Base-by-base conservation (phyloP, 495 filamentous ascomycete genomes). In the Letharia lupina region DNA sequence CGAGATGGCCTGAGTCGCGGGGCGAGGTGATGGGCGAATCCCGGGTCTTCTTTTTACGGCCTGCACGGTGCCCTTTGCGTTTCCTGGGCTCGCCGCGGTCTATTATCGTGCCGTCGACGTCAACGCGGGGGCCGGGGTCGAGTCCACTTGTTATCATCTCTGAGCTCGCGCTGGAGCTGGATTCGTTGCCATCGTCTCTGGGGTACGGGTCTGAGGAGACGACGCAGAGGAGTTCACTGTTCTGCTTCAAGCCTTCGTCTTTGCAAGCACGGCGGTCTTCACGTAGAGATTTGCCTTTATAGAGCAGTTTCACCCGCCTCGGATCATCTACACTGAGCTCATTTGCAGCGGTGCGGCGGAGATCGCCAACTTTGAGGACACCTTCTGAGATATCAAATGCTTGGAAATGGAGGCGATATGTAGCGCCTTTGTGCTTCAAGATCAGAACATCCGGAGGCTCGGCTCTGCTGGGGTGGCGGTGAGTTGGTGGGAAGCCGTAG, bases 371-470 rank as follows among this genome's bases (percentile, higher is more conserved):
- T 23, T 79, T 83, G 61, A 96, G 78, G 61, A 82, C 81, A 2
- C 90, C 90, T 70, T 93, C 89, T 62, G 85, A 85, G 74, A 96
- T 96, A 42, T 87, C 86, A 72, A 87, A 93, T 8, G 90, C 84
- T 2, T 87, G 88, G 75, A 96, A 96, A 68, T 89, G 86, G 20
- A 91, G 79, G 0, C 86, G 85, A 72, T 91, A 91, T n/a, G 82
- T 87, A 61, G 84, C 76, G 61, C 84, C 81, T 68, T 85, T 86
- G 76, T 91, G 82, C 72, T 84, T 87, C 65, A 95, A 81, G n/a
- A 90, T 71, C 20, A 96, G 77, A 18, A 90, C 81, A 74, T 96
- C 92, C 48, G 74, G 75, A 6, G 74, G 66, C 9, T 71, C 71
- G 8, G 76, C 76, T 66, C 68, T 65, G 35, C 67, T 72, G 31